Base-by-base conservation (phyloP, 495 filamentous ascomycete genomes). In the Penicillium desertorum region DNA sequence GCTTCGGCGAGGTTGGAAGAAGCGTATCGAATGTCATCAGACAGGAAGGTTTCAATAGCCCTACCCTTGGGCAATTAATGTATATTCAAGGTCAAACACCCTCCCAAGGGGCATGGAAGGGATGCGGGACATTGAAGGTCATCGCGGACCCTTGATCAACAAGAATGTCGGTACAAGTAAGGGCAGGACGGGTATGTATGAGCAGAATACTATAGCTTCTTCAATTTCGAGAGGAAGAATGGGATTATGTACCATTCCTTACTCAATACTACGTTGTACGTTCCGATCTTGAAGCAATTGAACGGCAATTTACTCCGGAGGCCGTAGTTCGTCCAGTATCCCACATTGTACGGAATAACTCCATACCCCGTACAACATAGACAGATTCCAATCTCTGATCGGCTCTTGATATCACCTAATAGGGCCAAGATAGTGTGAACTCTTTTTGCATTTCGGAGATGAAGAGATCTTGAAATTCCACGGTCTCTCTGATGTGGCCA, bases 91-190 rank as follows among this genome's bases (percentile, higher is more conserved):
- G 53, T 59, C 51, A 61, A 61, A 59, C 55, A 58, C 54, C 51
- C 58, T 62, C 54, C 56, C 29, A 65, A 63, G 61, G 63, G 63
- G 49, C 37, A 54, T 56, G 57, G 36, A 65, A 65, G 65, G 65
- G 65, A 68, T 68, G 58, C 65, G 63, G 63, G 65, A 66, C 63
- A 69, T 67, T 65, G 63, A 60, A 56, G 43, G 58, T 53, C 63
- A 61, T 66, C 61, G 62, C 60, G 53, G 57, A 53, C 64, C 66
- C 66, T 69, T 63, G 64, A 69, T 69, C 59, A 59, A 56, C 57
- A 25, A 44, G 57, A 65, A 69, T 55, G 53, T 32, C 32, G 43
- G 66, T 69, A 58, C 58, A 66, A 61, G 66, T 64, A 68, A 68
- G 66, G 66, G 64, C 41, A 60, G 27, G 50, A 59, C 44, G 49